Evolutionary conservation across 1,284 basidiomycete genomes (phyloP).

Genomic region (Microbotryomycetes sp.): DNA sequence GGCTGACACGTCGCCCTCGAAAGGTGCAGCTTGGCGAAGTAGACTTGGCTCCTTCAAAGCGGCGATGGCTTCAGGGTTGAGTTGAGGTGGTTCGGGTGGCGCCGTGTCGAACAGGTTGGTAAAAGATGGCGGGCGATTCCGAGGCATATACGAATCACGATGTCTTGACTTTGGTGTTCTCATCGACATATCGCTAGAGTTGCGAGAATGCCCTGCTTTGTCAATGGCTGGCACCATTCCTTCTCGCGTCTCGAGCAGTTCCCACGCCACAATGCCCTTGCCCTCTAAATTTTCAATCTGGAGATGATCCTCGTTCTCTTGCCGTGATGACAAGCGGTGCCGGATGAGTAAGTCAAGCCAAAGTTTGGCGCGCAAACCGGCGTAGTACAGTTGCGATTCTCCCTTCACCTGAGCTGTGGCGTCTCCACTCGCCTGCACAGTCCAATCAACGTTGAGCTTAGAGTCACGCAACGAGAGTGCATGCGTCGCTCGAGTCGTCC

Average conservation of each 20-base stretch:
- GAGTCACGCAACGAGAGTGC: not conserved
- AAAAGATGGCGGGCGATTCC: conserved; percentile 10
- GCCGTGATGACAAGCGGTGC: not conserved
- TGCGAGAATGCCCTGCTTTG: not conserved
- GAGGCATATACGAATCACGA: not conserved
- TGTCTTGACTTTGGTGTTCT: not conserved
- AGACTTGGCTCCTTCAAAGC: conserved; percentile 5
- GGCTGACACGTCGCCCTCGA: conserved; percentile 19
- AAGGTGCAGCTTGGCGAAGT: conserved; percentile 17
- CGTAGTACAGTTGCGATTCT: conserved; percentile 1
- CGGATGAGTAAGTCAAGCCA: conserved; percentile 4
- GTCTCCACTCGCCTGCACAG: not conserved
- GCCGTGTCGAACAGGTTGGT: conserved; percentile 25
- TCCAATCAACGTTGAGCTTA: conserved; percentile 7
- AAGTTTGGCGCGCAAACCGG: conserved; percentile 15
- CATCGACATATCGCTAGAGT: not conserved
- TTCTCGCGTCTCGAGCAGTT: not conserved
- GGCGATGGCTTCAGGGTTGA: conserved; percentile 2
- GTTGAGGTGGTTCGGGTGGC: conserved; percentile 10
- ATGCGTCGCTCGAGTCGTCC: conserved; percentile 4
- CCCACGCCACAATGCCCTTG: conserved; percentile 4
- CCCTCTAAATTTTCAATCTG: conserved; percentile 1
- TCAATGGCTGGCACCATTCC: not conserved
- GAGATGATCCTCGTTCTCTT: not conserved
- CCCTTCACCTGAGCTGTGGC: not conserved